Base-by-base conservation (phyloP, 352 stramenopile genomes). In the Pythium sukuiense region DNA sequence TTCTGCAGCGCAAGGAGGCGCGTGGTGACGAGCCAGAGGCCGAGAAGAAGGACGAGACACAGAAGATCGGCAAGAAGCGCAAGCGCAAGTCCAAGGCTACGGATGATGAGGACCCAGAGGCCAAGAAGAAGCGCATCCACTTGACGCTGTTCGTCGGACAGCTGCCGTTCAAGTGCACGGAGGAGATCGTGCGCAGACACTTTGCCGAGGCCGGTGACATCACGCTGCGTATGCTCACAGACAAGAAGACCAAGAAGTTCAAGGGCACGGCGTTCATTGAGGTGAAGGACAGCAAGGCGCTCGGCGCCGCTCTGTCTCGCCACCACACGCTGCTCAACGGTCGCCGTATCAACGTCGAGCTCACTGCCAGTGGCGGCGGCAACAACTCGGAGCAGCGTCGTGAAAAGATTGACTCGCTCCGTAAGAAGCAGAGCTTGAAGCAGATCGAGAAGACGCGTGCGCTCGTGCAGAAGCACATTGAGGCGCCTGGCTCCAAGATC, bases 251-350 rank as follows among this genome's bases (percentile, higher is more conserved):
- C 1, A 83, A 83, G 16, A 88, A 77, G 65, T 95, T 94, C 61
- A 92, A 89, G 50, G 87, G 87, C 67, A 93, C 77, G 53, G 87
- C 87, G 16, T 95, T 95, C 59, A 94, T 95, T 33, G 85, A 95
- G 53, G 87, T 95, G 37, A 77, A 80, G 63, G 87, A 95, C 70
- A 91, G 78, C 65, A 93, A 92, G 70, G 83, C 87, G 32, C 72
- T 94, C 6, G 87, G 85, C 9, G 85, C 85, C 0, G 87, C 87
- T 12, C 76, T 95, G 7, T 88, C 82, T 35, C 80, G 84, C 18
- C 87, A 95, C 68, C 87, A 95, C 68, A 89, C 85, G 61, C 71
- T 95, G 59, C 60, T 95, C 18, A 76, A 88, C 27, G 84, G 85
- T 14, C 87, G 87, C 24, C 85, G 87, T 37, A 95, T 95, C 61